phyloP scores from a whole-genome alignment of 495 filamentous ascomycete species.

The Platismatia glauca region DNA sequence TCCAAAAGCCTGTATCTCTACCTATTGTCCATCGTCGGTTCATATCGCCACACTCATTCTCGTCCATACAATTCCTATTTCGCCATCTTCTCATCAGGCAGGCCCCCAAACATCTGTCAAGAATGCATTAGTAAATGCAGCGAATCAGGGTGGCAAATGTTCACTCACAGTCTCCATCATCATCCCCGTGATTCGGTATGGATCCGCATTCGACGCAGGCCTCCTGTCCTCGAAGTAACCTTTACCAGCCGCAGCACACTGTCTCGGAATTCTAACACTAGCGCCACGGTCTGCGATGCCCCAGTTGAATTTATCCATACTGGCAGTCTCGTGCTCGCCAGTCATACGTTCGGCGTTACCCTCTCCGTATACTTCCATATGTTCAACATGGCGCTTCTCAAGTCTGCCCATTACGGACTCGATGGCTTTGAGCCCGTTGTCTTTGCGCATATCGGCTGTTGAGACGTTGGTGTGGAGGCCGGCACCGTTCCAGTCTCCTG shows the following conservation, averaged over 20 bases:
- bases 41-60: conserved; percentile 13
- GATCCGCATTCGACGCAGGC: conserved; percentile 90
- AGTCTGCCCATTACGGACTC: conserved; percentile 83
- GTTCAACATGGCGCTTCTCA: conserved; percentile 79
- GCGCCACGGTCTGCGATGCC: conserved; percentile 95
- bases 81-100: conserved; percentile 13
- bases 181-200: conserved; percentile 93
- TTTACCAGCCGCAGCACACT: conserved; percentile 83
- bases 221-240: conserved; percentile 98
- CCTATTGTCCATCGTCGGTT: neutral
- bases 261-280: conserved; percentile 85
- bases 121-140: neutral
- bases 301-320: conserved; percentile 88
- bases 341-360: conserved; percentile 90
- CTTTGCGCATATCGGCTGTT: conserved; percentile 72
- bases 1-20: neutral
- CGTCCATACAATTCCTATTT: neutral
- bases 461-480: conserved; percentile 97
- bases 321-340: conserved; percentile 88
- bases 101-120: conserved; percentile 23
- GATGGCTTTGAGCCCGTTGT: conserved; percentile 91
- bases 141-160: neutral
- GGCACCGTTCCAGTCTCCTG: conserved; percentile 98
- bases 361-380: conserved; percentile 96
- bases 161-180: conserved; percentile 60